phyloP scores from a whole-genome alignment of 1,284 basidiomycete genomes.

The Sanghuangporus baumii region DNA sequence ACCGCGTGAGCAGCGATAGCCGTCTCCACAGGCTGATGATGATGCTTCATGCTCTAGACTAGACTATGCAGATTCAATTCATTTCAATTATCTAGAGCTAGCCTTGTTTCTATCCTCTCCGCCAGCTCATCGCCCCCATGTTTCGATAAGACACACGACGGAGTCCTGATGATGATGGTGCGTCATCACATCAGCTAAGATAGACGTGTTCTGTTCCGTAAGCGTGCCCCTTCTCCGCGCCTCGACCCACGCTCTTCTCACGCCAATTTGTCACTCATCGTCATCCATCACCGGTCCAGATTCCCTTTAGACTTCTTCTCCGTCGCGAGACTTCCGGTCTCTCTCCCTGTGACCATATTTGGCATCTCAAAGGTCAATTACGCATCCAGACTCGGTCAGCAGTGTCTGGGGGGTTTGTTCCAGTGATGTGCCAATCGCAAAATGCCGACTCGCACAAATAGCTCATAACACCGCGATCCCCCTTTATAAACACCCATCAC shows the following conservation, averaged over 20 bases:
- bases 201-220: background rate
- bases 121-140: background rate
- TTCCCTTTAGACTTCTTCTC: too few relatives aligned
- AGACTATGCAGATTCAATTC: too few relatives aligned
- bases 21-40: too few relatives aligned
- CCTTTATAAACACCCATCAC: background rate
- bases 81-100: too few relatives aligned
- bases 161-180: too few relatives aligned
- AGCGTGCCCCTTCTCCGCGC: background rate
- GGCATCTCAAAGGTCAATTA: too few relatives aligned
- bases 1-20: background rate
- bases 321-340: too few relatives aligned
- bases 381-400: background rate
- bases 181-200: conserved; percentile 4
- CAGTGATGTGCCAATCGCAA: conserved; percentile 19
- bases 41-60: conserved; percentile 2
- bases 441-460: conserved; percentile 23
- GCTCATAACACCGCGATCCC: conserved; percentile 16
- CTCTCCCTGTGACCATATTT: too few relatives aligned
- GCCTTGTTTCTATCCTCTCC: too few relatives aligned
- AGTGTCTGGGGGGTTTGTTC: conserved; percentile 12
- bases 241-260: background rate
- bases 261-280: conserved; percentile 11
- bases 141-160: background rate
- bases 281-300: background rate